phyloP scores from a whole-genome alignment of 257 asterid species.

The Solanum neorickii region DNA sequence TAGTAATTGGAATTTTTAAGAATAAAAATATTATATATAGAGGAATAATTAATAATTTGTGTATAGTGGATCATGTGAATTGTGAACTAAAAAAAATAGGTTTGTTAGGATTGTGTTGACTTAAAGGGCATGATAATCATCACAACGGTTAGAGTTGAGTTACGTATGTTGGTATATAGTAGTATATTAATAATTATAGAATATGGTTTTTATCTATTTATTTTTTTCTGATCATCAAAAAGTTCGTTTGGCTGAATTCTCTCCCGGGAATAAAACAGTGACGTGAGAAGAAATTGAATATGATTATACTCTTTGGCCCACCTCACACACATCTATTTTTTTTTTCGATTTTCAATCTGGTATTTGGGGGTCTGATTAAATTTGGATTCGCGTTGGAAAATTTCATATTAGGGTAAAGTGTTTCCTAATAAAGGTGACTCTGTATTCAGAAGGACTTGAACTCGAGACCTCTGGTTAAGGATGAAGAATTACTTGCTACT shows the following conservation, averaged over 20 bases:
- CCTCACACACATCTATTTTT: too few species aligned
- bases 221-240: constrained; percentile 22
- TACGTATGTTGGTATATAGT: constrained; percentile 14
- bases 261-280: constrained; percentile 32
- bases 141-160: constrained; percentile 53
- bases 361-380: background rate
- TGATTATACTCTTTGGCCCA: constrained; percentile 5
- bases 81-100: constrained; percentile 18
- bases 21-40: background rate
- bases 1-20: background rate
- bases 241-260: constrained; percentile 34
- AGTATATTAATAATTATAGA: background rate
- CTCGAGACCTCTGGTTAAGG: background rate
- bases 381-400: accelerated
- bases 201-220: background rate
- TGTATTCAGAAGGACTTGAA: background rate
- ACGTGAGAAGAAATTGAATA: constrained; percentile 18
- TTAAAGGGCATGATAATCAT: constrained; percentile 43
- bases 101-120: constrained; percentile 90
- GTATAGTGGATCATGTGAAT: constrained; percentile 24
- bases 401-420: accelerated
- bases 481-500: background rate
- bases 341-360: too few species aligned
- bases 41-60: background rate
- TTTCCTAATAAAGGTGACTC: background rate